Conservation (phyloP, 306 rosid species). For the Fragaria ananassa region DNA sequence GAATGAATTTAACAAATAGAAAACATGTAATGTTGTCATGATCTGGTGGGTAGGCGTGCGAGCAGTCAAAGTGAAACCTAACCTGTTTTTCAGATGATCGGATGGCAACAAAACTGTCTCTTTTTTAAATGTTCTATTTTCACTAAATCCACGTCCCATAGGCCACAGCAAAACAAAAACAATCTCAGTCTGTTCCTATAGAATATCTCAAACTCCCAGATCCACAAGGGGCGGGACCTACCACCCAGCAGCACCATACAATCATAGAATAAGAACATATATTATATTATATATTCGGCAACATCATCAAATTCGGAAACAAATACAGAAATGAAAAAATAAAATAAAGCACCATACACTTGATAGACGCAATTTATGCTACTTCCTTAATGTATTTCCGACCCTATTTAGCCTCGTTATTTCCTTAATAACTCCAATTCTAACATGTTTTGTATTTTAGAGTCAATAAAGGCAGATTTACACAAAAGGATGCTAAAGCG, state of each 20-base stretch:
- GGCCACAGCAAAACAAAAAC: neutral
- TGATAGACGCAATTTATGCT: no score
- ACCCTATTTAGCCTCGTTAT: no score
- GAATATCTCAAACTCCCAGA: neutral
- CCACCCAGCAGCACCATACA: neutral
- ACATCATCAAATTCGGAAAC: no score
- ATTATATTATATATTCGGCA: neutral
- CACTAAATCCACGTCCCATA: neutral
- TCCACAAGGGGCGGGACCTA: neutral
- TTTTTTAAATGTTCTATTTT: neutral
- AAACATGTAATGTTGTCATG: neutral
- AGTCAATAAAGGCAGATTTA: no score
- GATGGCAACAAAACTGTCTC: neutral
- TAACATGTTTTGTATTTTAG: no score
- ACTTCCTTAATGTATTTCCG: no score
- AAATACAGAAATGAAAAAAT: neutral
- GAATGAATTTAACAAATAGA: neutral
- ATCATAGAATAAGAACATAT: neutral
- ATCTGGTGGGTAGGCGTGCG: neutral
- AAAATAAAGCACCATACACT: neutral
- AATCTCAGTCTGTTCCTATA: neutral
- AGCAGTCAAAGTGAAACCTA: neutral
- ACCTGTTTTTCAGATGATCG: neutral
- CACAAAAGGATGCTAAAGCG: no score
- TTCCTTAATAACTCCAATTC: no score